Conservation (phyloP, 2,329 filamentous ascomycete genomes). For the Fusarium mundagurra region DNA sequence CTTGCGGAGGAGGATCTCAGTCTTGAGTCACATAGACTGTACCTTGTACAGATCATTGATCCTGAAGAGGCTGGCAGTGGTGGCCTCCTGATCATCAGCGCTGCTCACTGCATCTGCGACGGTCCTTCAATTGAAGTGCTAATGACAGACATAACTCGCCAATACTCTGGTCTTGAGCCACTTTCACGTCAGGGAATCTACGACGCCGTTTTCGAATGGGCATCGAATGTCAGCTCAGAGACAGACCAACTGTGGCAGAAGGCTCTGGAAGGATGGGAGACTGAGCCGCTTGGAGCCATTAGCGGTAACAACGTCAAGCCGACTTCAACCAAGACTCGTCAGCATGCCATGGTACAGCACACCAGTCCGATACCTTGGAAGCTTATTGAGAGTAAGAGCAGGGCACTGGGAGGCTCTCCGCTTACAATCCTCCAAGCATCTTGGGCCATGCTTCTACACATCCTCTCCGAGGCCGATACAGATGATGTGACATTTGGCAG, state of each 20-base stretch:
- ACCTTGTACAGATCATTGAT: constrained; percentile 2
- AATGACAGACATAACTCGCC: neutral
- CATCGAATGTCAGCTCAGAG: neutral
- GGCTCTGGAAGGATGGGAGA: constrained; percentile 11
- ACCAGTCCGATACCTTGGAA: neutral
- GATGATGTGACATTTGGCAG: constrained; percentile 9
- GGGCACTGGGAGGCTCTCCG: neutral
- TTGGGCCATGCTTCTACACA: constrained; percentile 14
- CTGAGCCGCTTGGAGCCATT: constrained; percentile 1
- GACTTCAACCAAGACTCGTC: neutral
- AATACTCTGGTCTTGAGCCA: neutral
- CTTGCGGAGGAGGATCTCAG: neutral
- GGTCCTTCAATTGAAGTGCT: constrained; percentile 16
- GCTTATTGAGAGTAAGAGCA: neutral
- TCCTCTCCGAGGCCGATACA: constrained; percentile 7
- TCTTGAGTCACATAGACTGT: neutral
- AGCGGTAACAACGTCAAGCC: constrained; percentile 12
- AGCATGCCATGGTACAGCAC: constrained; percentile 5
- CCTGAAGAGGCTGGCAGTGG: accelerated
- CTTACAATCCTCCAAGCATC: constrained; percentile 3
- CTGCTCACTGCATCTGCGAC: constrained; percentile 20
- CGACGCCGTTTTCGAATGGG: neutral
- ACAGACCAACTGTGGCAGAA: constrained; percentile 9
- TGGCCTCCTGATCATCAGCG: neutral
- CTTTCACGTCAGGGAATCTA: neutral